Base-by-base conservation (phyloP, 176 grass and related monocot species). In the Saccharum officinarum region DNA sequence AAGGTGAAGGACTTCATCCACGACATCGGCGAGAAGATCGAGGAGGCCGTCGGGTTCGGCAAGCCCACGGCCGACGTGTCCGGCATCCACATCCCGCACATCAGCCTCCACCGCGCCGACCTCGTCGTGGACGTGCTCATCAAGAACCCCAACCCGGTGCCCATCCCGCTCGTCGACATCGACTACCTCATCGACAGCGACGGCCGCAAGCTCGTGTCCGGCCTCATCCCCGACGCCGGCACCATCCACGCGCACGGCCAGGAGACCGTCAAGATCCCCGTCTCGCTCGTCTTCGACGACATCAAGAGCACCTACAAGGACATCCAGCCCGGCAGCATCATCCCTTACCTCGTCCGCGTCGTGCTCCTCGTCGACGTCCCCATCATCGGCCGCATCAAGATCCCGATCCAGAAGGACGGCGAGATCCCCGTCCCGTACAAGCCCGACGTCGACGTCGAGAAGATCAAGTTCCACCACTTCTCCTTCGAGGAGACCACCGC, bases 1-100 rank as follows among this genome's bases (percentile, higher is more conserved):
- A 94, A 98, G 84, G 97, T 95, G 3, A 95, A 95, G 86, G 93
- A 94, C 79, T 98, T 98, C 85, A 92, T 98, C 83, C 97, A 98
- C 73, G 93, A 98, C 84, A 94, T 98, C 69, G 91, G 97, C 0
- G 91, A 98, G 81, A 95, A 98, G 86, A 98, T 98, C 69, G 93
- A 98, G 88, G 90, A 81, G 38, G 86, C 91, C 0, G 80, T 98
- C n/a, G 93, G 97, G 5, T 98, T 98, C 69, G 97, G 93, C 41
- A 98, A 98, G 91, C 97, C 97, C 1, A 83, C 62, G 31, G 97
- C 97, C 28, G 97, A 98, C 89, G 93, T 98, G 33, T 76, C 78
- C 50, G 86, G 84, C 31, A 74, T 98, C 68, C 97, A 96, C 88
- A 78, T 98, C 67, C 91, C 93, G 1, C 86, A 88, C 86, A 98